Evolutionary conservation across 2,329 filamentous ascomycete species (phyloP), one percentile per base, ranked within the genome.

Genomic region (Talaromyces sp.): DNA sequence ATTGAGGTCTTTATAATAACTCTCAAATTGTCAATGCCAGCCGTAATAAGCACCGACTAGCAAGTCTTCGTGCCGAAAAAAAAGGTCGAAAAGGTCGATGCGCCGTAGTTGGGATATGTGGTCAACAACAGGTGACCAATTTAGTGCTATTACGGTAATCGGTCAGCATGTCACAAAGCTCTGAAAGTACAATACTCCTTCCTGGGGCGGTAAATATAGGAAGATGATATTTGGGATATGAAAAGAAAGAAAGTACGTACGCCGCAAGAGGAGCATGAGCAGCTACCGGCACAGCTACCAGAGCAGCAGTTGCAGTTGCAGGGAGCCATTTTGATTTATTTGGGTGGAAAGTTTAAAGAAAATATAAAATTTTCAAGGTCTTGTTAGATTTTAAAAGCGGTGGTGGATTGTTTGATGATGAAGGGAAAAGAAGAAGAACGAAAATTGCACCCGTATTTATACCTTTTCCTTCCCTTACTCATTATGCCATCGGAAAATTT

Each of bases 221-320:
- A 38, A 38, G n/a, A 38, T 38, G 35, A 8, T 4, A 6, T 38
- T 17, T 24, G 19, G 2, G 11, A 46, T 46, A 52, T 27, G 27
- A 29, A 21, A 8, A 27, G 13, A 6, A 14, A 52, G 19, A 29
- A 29, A 29, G 11, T 32, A 67, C 73, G 61, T 70, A 76, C 75
- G 46, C 52, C 67, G 73, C 75, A 77, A 64, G 55, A 64, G 55
- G 46, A 58, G 73, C 74, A 77, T 54, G 70, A 69, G 72, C 74
- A 77, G 60, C 67, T 69, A 64, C n/a, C 43, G 21, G 69, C 70
- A 72, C 74, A 76, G 63, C 71, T 63, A 63, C 72, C 71, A 63
- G 70, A 66, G 72, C 73, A 76, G 71, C 71, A 72, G 71, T 69
- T 73, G 73, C 75, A 77, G 55, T 59, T 56, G 69, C 73, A 76